These are phyloP conservation scores for Trematosphaeria pertusa DNA, from an alignment of 2,329 filamentous ascomycete genomes.

Conservation along the genomic window DNA sequence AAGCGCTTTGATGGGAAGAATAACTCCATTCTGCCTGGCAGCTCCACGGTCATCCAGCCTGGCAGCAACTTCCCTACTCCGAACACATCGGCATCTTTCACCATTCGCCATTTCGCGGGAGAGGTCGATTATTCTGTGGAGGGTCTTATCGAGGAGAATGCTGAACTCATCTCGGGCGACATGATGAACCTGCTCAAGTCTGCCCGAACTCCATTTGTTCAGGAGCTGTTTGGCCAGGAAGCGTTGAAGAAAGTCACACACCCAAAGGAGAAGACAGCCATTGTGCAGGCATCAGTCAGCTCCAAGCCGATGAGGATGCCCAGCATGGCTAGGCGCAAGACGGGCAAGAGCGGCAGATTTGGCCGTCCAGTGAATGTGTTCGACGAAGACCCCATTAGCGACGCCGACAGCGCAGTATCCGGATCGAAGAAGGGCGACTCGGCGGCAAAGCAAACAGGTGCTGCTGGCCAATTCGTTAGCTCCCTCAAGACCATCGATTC, in stretches of 20 bases:
- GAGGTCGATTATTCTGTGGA: slow-evolving; percentile 93
- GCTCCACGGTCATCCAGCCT: slow-evolving; percentile 76
- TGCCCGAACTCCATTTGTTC: slow-evolving; percentile 87
- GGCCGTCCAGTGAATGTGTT: slow-evolving; percentile 48
- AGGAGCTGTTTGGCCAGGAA: slow-evolving; percentile 93
- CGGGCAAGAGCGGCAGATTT: slow-evolving; percentile 59
- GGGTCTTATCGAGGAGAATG: slow-evolving; percentile 91
- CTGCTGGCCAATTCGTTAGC: slow-evolving; percentile 88
- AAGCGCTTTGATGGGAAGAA: slow-evolving; percentile 97
- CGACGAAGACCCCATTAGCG: slow-evolving; percentile 58
- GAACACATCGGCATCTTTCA: slow-evolving; percentile 81
- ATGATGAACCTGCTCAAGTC: slow-evolving; percentile 91
- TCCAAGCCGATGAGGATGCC: slow-evolving; percentile 93
- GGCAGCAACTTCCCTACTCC: slow-evolving; percentile 90
- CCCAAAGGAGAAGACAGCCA: slow-evolving; percentile 85
- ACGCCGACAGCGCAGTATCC: slow-evolving; percentile 49
- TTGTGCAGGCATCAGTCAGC: slow-evolving; percentile 95
- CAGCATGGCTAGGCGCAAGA: slow-evolving; percentile 86
- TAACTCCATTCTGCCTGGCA: slow-evolving; percentile 81
- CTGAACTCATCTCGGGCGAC: slow-evolving; percentile 93
- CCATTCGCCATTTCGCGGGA: slow-evolving; percentile 92
- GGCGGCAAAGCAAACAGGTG: slow-evolving; percentile 77
- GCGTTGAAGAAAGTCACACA: slow-evolving; percentile 92
- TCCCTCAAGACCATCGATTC: slow-evolving; percentile 91
- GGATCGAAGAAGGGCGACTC: slow-evolving; percentile 47